Evolutionary conservation across 1,139 yeast genomes (phyloP), one percentile per base, ranked within the genome.

Genomic region (Wickerhamomyces sp.): DNA sequence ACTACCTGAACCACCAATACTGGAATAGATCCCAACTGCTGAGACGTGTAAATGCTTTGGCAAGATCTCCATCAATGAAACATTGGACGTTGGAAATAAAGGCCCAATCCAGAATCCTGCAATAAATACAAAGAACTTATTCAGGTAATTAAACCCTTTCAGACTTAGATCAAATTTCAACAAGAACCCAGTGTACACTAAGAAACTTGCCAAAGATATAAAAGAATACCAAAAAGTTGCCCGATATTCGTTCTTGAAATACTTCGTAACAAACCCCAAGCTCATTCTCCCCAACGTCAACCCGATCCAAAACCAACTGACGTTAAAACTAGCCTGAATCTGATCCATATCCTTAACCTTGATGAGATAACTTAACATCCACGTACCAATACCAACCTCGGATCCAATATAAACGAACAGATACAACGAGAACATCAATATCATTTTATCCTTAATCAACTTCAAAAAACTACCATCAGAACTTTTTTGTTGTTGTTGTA

Each of bases 1-100:
- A 10, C 84, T 87, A 2, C 94, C 95, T 13, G 83, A 79, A 5
- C 90, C 89, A 6, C 94, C 94, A 46, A 86, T 61, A 0, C 95
- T 89, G 39, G 90, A 81, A 19, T 83, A 76, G 39, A 85, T 70
- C 1, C 95, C 94, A 7, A 87, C 71, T 0, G 89, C 94, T 8
- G 78, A 65, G 9, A 85, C 75, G 43, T 85, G 88, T 41, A 72
- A 63, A 36, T 70, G 70, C 20, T 66, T 62, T 0, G 95, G 95
- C 33, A 87, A 59, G 3, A 78, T 65, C 37, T 78, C 76, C 38
- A 84, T 61, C 5, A 88, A 70, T 7, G 84, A 72, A 13, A 84
- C 76, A 40, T 84, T 77, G 0, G 85, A 76, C 10, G 92, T 80
- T 1, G 95, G 92, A 61, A 83, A 87, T 6, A 85, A 66, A 1